A percentile compares a stretch with the other conserved stretches of the same genome.
Evolutionary conservation across 192 early-diverging fungal genomes (phyloP).

Genomic region (Chytriomyces sp.): DNA sequence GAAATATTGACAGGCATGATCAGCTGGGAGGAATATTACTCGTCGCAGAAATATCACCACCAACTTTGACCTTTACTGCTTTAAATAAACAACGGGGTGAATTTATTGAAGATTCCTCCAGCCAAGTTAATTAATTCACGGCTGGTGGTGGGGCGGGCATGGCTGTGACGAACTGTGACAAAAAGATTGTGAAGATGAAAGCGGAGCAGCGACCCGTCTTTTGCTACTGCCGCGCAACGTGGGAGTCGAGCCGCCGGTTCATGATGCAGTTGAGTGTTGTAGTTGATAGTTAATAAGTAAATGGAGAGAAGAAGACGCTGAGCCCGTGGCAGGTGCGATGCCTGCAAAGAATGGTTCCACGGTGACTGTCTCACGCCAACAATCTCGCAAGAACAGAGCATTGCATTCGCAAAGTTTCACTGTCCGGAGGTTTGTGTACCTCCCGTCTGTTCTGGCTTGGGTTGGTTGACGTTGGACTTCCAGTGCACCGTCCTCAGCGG

Average conservation of each 20-base stretch:
- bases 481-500: slow-evolving; percentile 43
- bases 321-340: slow-evolving; percentile 13
- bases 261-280: slow-evolving; percentile 27
- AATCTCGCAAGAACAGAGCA: slow-evolving; percentile 14
- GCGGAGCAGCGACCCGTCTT: too few species aligned
- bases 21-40: slow-evolving; percentile 54
- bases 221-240: slow-evolving; percentile 26
- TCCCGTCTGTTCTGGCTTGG: too few species aligned
- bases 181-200: too few species aligned
- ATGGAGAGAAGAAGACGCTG: not conserved
- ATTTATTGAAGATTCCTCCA: too few species aligned
- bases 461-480: too few species aligned
- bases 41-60: slow-evolving; percentile 14
- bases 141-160: too few species aligned
- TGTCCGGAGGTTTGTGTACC: slow-evolving; percentile 35
- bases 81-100: too few species aligned
- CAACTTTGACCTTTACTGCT: too few species aligned
- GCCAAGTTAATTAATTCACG: too few species aligned
- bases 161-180: too few species aligned
- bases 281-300: not conserved
- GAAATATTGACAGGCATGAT: too few species aligned
- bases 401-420: slow-evolving; percentile 36
- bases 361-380: slow-evolving; percentile 30
- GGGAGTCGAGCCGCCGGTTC: slow-evolving; percentile 26
- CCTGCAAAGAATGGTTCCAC: slow-evolving; percentile 38